Conservation (phyloP, 129 eudicot species). For the Flaveria trinervia region DNA sequence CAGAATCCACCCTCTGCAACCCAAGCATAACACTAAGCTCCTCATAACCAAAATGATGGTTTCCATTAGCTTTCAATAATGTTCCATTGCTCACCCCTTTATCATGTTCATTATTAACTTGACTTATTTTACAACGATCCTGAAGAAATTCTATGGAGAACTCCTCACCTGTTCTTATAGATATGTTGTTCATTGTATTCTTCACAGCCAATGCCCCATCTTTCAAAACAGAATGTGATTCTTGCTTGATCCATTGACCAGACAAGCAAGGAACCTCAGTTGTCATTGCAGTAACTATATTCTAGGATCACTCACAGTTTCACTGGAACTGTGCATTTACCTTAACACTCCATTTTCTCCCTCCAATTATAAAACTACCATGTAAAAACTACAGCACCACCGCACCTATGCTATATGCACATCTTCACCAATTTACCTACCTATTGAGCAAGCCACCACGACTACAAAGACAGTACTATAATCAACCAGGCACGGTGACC, state of each 20-base stretch:
- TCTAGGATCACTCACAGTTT: constrained; percentile 30
- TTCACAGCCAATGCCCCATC: constrained; percentile 31
- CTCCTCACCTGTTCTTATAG: constrained; percentile 71
- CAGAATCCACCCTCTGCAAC: constrained; percentile 65
- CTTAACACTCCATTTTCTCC: background rate
- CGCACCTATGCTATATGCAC: background rate
- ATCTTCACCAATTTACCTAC: constrained; percentile 22
- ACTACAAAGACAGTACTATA: background rate
- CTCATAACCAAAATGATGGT: constrained; percentile 45
- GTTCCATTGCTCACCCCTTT: constrained; percentile 25
- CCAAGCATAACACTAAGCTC: constrained; percentile 61
- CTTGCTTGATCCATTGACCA: constrained; percentile 52
- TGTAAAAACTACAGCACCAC: constrained; percentile 6
- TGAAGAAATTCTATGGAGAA: constrained; percentile 60
- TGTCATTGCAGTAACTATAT: constrained; percentile 41
- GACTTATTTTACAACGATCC: constrained; percentile 44
- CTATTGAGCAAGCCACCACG: constrained; percentile 1
- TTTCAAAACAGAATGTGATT: constrained; percentile 24
- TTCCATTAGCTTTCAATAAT: constrained; percentile 28
- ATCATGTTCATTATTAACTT: constrained; percentile 22
- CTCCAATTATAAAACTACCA: constrained; percentile 7
- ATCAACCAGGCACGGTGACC: background rate
- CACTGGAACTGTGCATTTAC: constrained; percentile 20
- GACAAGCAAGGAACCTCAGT: constrained; percentile 43
- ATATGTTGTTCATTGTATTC: constrained; percentile 41